A percentile compares a stretch with the other conserved stretches of the same genome.
Conservation (phyloP, 2,329 filamentous ascomycete genomes). For the Lasiodiplodia sp. region DNA sequence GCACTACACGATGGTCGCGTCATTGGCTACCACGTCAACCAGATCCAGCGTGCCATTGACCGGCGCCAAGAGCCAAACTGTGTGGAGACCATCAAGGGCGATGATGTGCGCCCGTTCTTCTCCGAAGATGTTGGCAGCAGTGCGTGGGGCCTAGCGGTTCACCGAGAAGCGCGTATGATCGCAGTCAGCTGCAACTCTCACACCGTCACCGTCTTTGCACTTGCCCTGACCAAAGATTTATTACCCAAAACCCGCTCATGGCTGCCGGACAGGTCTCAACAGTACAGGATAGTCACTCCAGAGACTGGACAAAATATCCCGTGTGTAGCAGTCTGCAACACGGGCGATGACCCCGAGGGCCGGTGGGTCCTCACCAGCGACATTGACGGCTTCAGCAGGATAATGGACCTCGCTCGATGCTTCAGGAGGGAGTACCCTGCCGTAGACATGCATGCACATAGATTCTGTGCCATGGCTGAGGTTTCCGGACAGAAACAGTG, state of each 20-base stretch:
- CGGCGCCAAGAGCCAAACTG: constrained; percentile 22
- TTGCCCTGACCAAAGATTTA: constrained; percentile 56
- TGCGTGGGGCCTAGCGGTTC: constrained; percentile 89
- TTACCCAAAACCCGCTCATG: constrained; percentile 1
- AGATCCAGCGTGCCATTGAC: constrained; percentile 40
- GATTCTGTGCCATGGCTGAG: constrained; percentile 16
- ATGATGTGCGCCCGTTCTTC: constrained; percentile 66
- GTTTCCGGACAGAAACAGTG: neutral
- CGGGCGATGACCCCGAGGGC: constrained; percentile 61
- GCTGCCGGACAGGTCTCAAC: constrained; percentile 10
- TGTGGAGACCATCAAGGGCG: constrained; percentile 47
- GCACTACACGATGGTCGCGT: constrained; percentile 65
- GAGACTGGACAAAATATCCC: constrained; percentile 60
- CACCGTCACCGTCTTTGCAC: constrained; percentile 65
- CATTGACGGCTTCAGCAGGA: constrained; percentile 58
- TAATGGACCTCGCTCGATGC: constrained; percentile 54
- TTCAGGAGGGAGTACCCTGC: neutral
- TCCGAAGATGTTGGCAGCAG: constrained; percentile 77
- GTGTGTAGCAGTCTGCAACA: constrained; percentile 65
- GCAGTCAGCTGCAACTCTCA: constrained; percentile 82
- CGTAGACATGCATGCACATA: constrained; percentile 8
- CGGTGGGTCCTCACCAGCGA: constrained; percentile 65
- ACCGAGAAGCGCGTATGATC: constrained; percentile 81
- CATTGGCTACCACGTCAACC: constrained; percentile 48
- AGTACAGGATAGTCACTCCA: constrained; percentile 13